phyloP scores from a whole-genome alignment of 805 yeast species.

The Yarrowia divulgata region DNA sequence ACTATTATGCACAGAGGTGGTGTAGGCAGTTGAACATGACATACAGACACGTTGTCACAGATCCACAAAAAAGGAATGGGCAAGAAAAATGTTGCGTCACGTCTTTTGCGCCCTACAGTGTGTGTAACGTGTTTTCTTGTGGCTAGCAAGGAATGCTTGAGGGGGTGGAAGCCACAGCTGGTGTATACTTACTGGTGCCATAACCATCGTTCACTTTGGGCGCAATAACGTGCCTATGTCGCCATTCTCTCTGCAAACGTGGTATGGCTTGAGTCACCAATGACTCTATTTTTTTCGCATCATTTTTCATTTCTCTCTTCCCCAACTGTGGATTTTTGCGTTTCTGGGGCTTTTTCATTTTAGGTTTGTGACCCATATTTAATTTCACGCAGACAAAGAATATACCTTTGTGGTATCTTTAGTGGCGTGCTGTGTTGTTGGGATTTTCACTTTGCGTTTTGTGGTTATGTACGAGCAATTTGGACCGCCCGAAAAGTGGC shows the following conservation, averaged over 20 bases:
- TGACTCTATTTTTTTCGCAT: slow-evolving; percentile 29
- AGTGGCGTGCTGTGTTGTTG: slow-evolving; percentile 40
- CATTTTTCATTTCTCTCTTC: not conserved
- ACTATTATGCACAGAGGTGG: not conserved
- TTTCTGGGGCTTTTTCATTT: slow-evolving; percentile 35
- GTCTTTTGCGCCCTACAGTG: not conserved
- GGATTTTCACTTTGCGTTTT: slow-evolving; percentile 37
- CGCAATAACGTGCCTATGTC: slow-evolving; percentile 15
- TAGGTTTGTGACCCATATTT: slow-evolving; percentile 34
- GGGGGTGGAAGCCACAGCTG: slow-evolving; percentile 13
- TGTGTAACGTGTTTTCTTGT: not conserved
- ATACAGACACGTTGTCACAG: slow-evolving; percentile 25
- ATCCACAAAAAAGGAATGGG: slow-evolving; percentile 18
- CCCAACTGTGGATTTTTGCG: slow-evolving; percentile 29
- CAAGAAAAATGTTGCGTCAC: not conserved
- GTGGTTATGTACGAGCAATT: slow-evolving; percentile 39
- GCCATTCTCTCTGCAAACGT: slow-evolving; percentile 10
- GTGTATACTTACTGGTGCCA: too few species aligned
- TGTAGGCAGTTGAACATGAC: slow-evolving; percentile 12
- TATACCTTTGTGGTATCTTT: slow-evolving; percentile 38
- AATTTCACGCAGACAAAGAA: slow-evolving; percentile 37
- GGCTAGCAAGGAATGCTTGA: not conserved
- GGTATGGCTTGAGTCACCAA: slow-evolving; percentile 38
- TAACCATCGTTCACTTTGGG: not conserved
- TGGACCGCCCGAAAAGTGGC: slow-evolving; percentile 39